phyloP scores from a whole-genome alignment of 805 yeast species.

The Starmerella powellii region DNA sequence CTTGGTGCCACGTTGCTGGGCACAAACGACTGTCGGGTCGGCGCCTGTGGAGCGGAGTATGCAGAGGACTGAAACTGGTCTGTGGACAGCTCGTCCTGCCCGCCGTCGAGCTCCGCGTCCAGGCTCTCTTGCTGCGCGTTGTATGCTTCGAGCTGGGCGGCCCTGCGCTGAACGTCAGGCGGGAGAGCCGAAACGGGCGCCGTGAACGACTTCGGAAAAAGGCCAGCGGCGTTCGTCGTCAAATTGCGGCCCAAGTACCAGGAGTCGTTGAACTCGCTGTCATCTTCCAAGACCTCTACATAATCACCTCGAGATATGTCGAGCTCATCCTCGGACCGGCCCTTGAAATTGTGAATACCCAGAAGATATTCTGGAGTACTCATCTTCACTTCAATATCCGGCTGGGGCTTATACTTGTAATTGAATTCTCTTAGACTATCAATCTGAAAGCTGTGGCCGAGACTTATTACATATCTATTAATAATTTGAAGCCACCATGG shows the following conservation, averaged over 20 bases:
- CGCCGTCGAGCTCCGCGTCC: no score
- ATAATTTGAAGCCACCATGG: no score
- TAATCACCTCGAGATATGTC: constrained; percentile 70
- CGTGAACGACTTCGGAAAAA: constrained; percentile 85
- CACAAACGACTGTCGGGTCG: no score
- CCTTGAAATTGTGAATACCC: constrained; percentile 76
- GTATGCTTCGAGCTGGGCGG: neutral
- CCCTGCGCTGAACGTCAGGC: constrained; percentile 6
- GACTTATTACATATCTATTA: no score
- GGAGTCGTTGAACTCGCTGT: constrained; percentile 86
- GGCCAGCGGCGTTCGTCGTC: constrained; percentile 61
- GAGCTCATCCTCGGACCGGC: constrained; percentile 83
- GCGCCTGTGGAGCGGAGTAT: no score
- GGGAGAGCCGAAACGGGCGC: constrained; percentile 18
- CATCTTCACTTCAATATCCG: neutral
- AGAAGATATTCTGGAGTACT: constrained; percentile 26
- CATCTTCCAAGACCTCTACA: constrained; percentile 82
- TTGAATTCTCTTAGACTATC: no score
- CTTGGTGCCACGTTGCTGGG: no score
- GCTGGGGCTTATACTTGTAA: neutral
- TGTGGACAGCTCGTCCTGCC: no score
- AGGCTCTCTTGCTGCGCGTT: neutral
- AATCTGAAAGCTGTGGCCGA: no score
- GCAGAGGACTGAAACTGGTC: no score
- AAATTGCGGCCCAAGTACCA: constrained; percentile 73